Base-by-base conservation (phyloP, 352 stramenopile genomes). In the Globisporangium perplexum region DNA sequence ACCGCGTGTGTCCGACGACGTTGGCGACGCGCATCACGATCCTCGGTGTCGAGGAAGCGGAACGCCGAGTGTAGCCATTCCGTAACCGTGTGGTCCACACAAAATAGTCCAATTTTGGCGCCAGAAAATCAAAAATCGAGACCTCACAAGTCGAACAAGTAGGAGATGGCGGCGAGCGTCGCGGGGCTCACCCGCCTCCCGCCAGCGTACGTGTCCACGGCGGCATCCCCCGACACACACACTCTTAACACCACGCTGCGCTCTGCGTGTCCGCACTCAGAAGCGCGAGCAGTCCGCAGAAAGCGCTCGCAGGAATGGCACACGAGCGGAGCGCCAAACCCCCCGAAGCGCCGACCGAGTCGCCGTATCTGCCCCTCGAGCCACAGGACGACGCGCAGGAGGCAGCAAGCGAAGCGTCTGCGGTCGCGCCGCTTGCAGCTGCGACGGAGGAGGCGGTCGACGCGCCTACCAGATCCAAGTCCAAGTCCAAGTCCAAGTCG, bases 141-240 rank as follows among this genome's bases (percentile, higher is more conserved):
- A 47, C 10, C 31, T 38, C 31, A n/a, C n/a, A n/a, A n/a, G n/a
- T n/a, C 47, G 48, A 46, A 44, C 26, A 23, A 45, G 20, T 30
- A 38, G 18, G 55, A 38, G 24, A 75, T 72, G 63, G 64, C 67
- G 22, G 63, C 67, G 50, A 72, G 60, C 42, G 46, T 72, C 24
- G 57, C 50, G 46, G 62, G 50, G 47, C 43, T 59, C 26, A 52
- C n/a, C n/a, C n/a, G 52, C 48, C 47, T 72, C 38, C 60, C 60
- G 20, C 54, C 54, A 51, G 53, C 53, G 49, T 59, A 50, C 53
- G 47, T 55, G 42, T n/a, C n/a, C n/a, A n/a, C n/a, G n/a, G n/a
- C n/a, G n/a, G n/a, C n/a, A n/a, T n/a, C n/a, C n/a, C n/a, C n/a
- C n/a, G n/a, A n/a, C n/a, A n/a, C n/a, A n/a, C n/a, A n/a, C n/a